Evolutionary conservation across 139 green algal genomes (phyloP), one percentile per base, ranked within the genome.

Genomic region (Closterium sp.): DNA sequence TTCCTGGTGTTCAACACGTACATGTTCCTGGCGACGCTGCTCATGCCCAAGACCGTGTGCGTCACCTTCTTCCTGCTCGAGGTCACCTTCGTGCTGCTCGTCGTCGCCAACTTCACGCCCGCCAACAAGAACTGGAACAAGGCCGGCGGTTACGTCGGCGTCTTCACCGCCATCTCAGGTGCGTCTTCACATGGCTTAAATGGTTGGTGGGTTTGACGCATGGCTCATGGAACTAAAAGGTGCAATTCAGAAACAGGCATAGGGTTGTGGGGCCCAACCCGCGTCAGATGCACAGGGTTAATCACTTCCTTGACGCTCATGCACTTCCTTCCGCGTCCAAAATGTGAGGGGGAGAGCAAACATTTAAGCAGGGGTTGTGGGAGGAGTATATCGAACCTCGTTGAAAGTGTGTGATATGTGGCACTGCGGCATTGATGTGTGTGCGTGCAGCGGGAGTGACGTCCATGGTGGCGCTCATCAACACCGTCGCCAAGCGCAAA

Each of bases 1-100:
- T 90, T 90, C 87, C 23, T 90, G 33, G 31, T 90, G 5, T 90
- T 90, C 35, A 90, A 90, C 87, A 90, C 87, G 33, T 90, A 90
- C 87, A 31, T 84, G 28, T 38, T 32, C 23, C 38, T 90, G 2
- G n/a, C 33, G 34, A 34, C 35, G 31, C 33, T 90, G 34, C 33
- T 90, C 23, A 30, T 90, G 35, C n/a, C 36, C 34, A 84, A 84
- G 87, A 35, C 87, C 28, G 36, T 84, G 2, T 30, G 83, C 33
- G 34, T 35, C 25, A 35, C 33, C 28, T 90, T 90, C 36, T 30
- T 84, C 7, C 12, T 36, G 12, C 87, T 90, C 28, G 87, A 90
- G 36, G 7, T 90, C 38, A 84, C 87, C 35, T 34, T 90, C 35
- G 25, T 90, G 31, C 25, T 84, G 36, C 87, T 90, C n/a, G 30